Conservation (phyloP, 2,329 filamentous ascomycete species). For the Phyllosticta paracitricarpa region DNA sequence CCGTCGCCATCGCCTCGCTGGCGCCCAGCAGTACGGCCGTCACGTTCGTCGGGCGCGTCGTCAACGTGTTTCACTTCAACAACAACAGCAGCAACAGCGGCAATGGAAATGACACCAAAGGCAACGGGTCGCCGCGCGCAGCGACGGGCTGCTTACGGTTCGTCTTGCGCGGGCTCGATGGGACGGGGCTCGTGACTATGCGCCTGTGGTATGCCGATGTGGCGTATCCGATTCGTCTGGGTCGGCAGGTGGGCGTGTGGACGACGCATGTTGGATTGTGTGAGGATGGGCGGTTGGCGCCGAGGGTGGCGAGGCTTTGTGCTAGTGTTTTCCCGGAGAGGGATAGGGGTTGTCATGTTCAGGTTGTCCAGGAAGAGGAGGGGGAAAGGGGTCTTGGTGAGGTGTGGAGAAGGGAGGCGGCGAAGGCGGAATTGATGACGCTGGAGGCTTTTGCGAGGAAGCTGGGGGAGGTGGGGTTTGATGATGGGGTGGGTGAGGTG, state of each 20-base stretch:
- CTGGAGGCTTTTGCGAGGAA: conserved; percentile 41
- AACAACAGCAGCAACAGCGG: conserved; percentile 19
- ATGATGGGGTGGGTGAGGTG: conserved; percentile 31
- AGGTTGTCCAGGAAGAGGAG: conserved; percentile 37
- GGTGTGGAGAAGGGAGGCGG: not conserved
- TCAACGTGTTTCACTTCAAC: conserved; percentile 34
- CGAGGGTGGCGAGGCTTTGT: conserved; percentile 38
- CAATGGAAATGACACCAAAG: too few relatives aligned
- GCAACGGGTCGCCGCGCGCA: conserved; percentile 21
- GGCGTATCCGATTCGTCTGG: conserved; percentile 38
- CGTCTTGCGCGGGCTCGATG: conserved; percentile 41
- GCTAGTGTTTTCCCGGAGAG: conserved; percentile 50
- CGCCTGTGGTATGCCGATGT: conserved; percentile 41
- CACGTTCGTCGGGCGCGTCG: conserved; percentile 45
- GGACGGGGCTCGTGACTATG: conserved; percentile 45
- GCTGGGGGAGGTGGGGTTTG: conserved; percentile 37
- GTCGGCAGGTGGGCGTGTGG: conserved; percentile 48
- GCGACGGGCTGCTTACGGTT: conserved; percentile 45
- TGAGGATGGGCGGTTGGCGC: conserved; percentile 31
- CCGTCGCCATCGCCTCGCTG: conserved; percentile 38
- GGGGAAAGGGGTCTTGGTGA: conserved; percentile 22
- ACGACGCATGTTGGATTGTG: conserved; percentile 45
- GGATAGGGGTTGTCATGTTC: conserved; percentile 43
- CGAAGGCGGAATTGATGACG: conserved; percentile 42
- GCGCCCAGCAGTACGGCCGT: conserved; percentile 41